Evolutionary conservation across 495 filamentous ascomycete genomes (phyloP).

Genomic region (Trypethelium eluteriae): DNA sequence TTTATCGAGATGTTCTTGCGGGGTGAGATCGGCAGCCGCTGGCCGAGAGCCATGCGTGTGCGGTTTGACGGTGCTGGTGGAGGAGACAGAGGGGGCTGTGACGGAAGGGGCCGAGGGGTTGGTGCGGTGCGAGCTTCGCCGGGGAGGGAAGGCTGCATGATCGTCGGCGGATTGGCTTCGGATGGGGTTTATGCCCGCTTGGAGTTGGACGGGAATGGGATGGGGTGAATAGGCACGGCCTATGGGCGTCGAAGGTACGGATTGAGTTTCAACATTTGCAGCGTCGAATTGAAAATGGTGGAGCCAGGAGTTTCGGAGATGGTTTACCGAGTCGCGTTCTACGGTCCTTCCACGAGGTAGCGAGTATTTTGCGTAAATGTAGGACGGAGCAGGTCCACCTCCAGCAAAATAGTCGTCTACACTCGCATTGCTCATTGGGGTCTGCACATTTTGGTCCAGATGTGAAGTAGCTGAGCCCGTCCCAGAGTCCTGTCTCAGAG

Average conservation of each 20-base stretch:
- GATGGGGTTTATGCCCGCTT: neutral
- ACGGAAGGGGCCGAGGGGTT: slow-evolving; percentile 47
- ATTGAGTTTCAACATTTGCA: slow-evolving; percentile 32
- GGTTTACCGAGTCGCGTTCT: slow-evolving; percentile 58
- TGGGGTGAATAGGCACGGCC: neutral
- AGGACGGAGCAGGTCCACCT: slow-evolving; percentile 52
- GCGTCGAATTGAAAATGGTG: slow-evolving; percentile 48
- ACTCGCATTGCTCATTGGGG: slow-evolving; percentile 29
- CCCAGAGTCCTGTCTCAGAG: slow-evolving; percentile 40
- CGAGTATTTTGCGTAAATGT: slow-evolving; percentile 74
- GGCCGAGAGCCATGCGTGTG: slow-evolving; percentile 24
- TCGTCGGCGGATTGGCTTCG: slow-evolving; percentile 9
- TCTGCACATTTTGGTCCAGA: slow-evolving; percentile 52
- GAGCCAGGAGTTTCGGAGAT: slow-evolving; percentile 52
- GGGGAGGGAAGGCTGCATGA: neutral
- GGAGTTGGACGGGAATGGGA: slow-evolving; percentile 7
- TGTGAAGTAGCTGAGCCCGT: slow-evolving; percentile 39
- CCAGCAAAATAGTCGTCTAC: slow-evolving; percentile 1
- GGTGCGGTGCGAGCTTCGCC: slow-evolving; percentile 10
- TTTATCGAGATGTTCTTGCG: slow-evolving; percentile 81
- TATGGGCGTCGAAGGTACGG: slow-evolving; percentile 23
- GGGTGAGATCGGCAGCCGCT: slow-evolving; percentile 50
- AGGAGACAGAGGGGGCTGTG: slow-evolving; percentile 46
- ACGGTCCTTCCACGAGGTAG: slow-evolving; percentile 73
- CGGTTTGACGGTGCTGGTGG: slow-evolving; percentile 30